These are phyloP conservation scores for Picochlorum sp. DNA, from an alignment of 139 green algal genomes.

Conservation along the genomic window DNA sequence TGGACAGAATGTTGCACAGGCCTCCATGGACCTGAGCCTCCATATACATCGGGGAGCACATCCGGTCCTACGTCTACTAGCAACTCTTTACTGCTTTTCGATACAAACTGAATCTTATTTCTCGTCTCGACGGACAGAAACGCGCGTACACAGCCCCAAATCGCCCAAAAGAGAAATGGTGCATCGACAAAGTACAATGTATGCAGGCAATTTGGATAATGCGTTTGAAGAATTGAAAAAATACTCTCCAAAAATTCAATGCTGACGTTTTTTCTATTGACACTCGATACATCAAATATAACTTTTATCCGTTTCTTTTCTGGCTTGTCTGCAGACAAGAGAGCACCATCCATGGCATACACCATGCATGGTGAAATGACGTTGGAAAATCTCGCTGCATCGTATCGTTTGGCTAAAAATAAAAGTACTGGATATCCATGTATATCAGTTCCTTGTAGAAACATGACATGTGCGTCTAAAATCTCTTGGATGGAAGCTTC, in stretches of 20 bases:
- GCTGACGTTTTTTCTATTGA: constrained; percentile 39
- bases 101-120: constrained; percentile 54
- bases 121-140: constrained; percentile 48
- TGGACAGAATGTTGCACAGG: not conserved
- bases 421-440: constrained; percentile 30
- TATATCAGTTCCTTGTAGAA: constrained; percentile 32
- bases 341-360: constrained; percentile 32
- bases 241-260: constrained; percentile 34
- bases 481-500: constrained; percentile 29
- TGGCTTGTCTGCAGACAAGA: constrained; percentile 31
- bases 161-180: constrained; percentile 50
- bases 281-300: constrained; percentile 43
- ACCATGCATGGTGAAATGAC: constrained; percentile 28
- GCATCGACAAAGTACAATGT: constrained; percentile 50
- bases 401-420: constrained; percentile 16
- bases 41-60: constrained; percentile 46
- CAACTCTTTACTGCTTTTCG: not conserved
- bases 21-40: constrained; percentile 32
- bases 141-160: constrained; percentile 53
- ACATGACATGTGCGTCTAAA: constrained; percentile 34
- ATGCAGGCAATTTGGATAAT: constrained; percentile 50
- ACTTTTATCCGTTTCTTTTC: constrained; percentile 18
- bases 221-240: constrained; percentile 50
- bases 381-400: constrained; percentile 1
- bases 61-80: constrained; percentile 25